Evolutionary conservation across 257 asterid genomes (phyloP).

Genomic region (Nicotiana noctiflora): DNA sequence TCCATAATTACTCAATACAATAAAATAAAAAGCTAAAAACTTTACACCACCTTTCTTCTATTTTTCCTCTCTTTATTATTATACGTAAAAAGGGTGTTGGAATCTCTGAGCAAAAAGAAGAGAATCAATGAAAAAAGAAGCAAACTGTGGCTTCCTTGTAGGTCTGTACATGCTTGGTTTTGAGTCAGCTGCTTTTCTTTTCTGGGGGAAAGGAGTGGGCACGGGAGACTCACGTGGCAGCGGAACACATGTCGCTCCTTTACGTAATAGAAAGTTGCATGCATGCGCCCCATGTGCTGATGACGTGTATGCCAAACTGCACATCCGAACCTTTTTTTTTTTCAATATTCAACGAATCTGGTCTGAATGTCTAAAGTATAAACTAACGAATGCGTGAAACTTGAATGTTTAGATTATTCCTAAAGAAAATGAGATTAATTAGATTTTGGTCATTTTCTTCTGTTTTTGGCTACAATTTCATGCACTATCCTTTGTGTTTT

Average conservation of each 20-base stretch:
- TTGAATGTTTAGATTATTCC: too few relatives aligned
- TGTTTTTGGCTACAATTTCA: background rate
- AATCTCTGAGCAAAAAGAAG: slow-evolving; percentile 13
- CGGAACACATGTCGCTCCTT: background rate
- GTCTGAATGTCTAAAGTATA: too few relatives aligned
- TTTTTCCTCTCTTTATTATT: background rate
- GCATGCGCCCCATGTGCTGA: background rate
- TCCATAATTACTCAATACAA: slow-evolving; percentile 46
- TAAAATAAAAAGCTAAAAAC: background rate
- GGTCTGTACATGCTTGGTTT: background rate
- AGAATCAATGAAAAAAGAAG: slow-evolving; percentile 4
- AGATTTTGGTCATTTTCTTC: background rate
- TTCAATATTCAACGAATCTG: too few relatives aligned
- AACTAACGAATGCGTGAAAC: too few relatives aligned
- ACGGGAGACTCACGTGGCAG: background rate
- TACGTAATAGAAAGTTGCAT: background rate
- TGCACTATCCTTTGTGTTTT: background rate
- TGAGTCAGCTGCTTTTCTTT: background rate
- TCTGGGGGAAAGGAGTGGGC: background rate
- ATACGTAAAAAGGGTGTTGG: background rate
- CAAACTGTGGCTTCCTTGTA: slow-evolving; percentile 5
- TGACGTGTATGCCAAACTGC: background rate
- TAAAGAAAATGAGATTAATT: too few relatives aligned
- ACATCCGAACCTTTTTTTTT: too few relatives aligned
- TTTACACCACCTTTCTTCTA: background rate